Base-by-base conservation (phyloP, 805 yeast genomes). In the Starmerella scarabaei region DNA sequence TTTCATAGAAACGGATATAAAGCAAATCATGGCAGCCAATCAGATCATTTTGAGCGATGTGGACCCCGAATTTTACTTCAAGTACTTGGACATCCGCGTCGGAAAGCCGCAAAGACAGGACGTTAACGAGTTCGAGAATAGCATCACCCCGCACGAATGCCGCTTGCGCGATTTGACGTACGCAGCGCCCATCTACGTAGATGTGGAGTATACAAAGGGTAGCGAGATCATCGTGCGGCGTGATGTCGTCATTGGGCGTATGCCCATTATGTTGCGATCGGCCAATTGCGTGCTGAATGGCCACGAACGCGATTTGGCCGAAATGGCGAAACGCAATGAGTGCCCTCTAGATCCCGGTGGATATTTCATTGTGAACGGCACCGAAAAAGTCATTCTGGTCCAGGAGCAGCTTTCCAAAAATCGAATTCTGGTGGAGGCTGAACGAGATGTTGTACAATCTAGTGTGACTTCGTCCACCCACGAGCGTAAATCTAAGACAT, bases 271-370 rank as follows among this genome's bases (percentile, higher is more conserved):
- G 98, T 69, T 91, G 52, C 71, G 96, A 53, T 81, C 94, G 20
- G 82, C 84, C 57, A 84, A 85, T 58, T 91, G 98, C 69, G 77
- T 83, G 27, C 65, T 91, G 44, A 75, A 75, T 46, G 93, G 85
- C 16, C 94, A 88, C 54, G 59, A 65, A 23, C 79, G 75, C 51
- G 41, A 41, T 28, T 30, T 39, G 31, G 21, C 23, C 21, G 42
- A 28, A 9, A 88, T 91, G 97, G 96, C 98, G 0, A 64, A 64
- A 20, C 67, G 81, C 50, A 78, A 82, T 52, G 98, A 91, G 62
- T 91, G 98, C 61, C 98, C 98, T 0, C 67, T 91, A 36, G 98
- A 91, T 62, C 98, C 98, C 5, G 98, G 98, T 63, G 98, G 98
- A 54, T 91, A 91, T 57, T 91, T 91, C 56, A 82, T 88, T 56